A percentile compares a stretch with the other conserved stretches of the same genome.
phyloP scores from a whole-genome alignment of 2,329 filamentous ascomycete species.

The Aphanoascus verrucosus region DNA sequence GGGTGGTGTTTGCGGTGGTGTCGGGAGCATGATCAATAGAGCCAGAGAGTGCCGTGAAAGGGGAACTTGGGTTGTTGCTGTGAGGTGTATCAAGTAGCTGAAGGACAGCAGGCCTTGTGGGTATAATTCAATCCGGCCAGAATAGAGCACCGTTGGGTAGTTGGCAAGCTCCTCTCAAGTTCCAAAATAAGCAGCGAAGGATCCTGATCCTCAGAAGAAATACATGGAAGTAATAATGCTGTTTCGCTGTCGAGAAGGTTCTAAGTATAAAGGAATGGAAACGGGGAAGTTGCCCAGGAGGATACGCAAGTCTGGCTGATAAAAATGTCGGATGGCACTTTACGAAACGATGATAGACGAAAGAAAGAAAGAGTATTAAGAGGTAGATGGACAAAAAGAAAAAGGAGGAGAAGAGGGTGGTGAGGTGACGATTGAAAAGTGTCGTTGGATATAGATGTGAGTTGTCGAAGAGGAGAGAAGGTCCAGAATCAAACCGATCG shows the following conservation, averaged over 20 bases:
- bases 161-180: background rate
- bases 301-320: slow-evolving; percentile 5
- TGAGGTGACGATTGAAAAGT: background rate
- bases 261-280: slow-evolving; percentile 1
- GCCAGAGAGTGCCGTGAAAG: background rate
- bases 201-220: slow-evolving; percentile 13
- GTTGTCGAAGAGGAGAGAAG: background rate
- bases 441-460: background rate
- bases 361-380: background rate
- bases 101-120: background rate
- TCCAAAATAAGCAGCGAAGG: slow-evolving; percentile 6
- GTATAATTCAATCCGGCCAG: background rate
- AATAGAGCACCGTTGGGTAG: background rate
- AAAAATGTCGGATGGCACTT: background rate
- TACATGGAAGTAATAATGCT: slow-evolving; percentile 1
- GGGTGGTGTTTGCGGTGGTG: slow-evolving; percentile 35
- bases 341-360: background rate
- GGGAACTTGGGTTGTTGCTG: background rate
- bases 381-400: background rate
- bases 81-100: background rate
- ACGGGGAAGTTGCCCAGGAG: slow-evolving; percentile 1
- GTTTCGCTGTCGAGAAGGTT: slow-evolving; percentile 2
- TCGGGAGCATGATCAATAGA: slow-evolving; percentile 32
- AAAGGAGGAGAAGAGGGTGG: background rate
- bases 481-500: background rate